Percentiles rank a stretch among this genome's conserved stretches.
Evolutionary conservation across 768 basidiomycete genomes (phyloP).

Genomic region (Phanerodontia chrysosporium): DNA sequence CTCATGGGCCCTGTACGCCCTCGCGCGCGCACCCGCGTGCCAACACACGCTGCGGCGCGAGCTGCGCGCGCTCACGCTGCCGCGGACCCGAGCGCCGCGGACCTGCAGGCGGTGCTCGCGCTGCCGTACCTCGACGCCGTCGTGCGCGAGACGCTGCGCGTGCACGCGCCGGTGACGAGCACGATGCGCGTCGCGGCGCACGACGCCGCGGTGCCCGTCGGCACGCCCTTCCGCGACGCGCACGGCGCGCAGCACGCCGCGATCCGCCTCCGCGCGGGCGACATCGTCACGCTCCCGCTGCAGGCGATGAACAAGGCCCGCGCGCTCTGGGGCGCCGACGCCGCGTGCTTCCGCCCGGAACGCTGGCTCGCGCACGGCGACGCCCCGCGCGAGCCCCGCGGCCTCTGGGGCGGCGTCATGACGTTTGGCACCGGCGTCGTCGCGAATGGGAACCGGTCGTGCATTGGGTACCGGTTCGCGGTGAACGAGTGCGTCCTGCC

Average conservation of each 20-base stretch:
- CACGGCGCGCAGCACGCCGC: slow-evolving; percentile 13
- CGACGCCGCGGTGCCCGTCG: slow-evolving; percentile 51
- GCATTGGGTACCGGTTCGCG: slow-evolving; percentile 61
- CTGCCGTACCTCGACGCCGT: slow-evolving; percentile 55
- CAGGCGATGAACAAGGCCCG: slow-evolving; percentile 53
- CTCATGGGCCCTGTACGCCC: slow-evolving; percentile 59
- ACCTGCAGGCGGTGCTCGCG: slow-evolving; percentile 23
- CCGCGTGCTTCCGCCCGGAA: slow-evolving; percentile 51
- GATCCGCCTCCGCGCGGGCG: slow-evolving; percentile 31
- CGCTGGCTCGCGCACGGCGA: slow-evolving; percentile 22
- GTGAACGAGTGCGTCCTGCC: slow-evolving; percentile 50
- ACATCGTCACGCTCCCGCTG: slow-evolving; percentile 57
- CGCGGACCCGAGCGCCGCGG: slow-evolving; percentile 14
- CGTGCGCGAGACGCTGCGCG: slow-evolving; percentile 51
- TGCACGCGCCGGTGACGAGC: slow-evolving; percentile 54
- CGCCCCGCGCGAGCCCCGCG: slow-evolving; percentile 33
- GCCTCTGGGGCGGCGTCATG: slow-evolving; percentile 48
- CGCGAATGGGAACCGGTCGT: slow-evolving; percentile 49
- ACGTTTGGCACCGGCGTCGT: slow-evolving; percentile 55
- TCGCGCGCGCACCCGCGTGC: slow-evolving; percentile 40
- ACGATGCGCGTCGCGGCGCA: slow-evolving; percentile 49
- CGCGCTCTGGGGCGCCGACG: slow-evolving; percentile 63
- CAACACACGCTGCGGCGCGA: slow-evolving; percentile 47
- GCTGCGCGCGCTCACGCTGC: slow-evolving; percentile 28
- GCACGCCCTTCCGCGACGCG: slow-evolving; percentile 25